Percentiles rank a stretch among this genome's conserved stretches.
phyloP scores from a whole-genome alignment of 352 stramenopile genomes.

The Blastocystis hominis region DNA sequence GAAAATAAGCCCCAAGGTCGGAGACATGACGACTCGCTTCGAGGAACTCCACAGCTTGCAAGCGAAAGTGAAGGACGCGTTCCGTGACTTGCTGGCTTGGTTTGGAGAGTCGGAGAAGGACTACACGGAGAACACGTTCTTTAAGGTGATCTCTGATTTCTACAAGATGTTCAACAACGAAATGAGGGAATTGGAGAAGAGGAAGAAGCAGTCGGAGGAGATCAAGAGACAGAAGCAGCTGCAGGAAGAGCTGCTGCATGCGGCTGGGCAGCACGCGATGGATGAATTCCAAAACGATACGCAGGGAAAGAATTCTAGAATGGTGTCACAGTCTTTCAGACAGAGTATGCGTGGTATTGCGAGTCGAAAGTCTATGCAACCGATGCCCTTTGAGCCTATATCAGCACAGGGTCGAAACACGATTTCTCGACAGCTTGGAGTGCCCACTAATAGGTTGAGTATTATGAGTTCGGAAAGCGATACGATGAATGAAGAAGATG shows the following conservation, averaged over 20 bases:
- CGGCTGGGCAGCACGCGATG: neutral
- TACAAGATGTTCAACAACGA: slow-evolving; percentile 11
- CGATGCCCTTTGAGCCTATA: neutral
- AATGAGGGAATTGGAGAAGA: slow-evolving; percentile 16
- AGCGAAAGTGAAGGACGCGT: neutral
- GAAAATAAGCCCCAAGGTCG: neutral
- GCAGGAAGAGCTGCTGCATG: neutral
- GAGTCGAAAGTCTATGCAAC: neutral
- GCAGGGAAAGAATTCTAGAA: neutral
- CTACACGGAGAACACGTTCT: slow-evolving; percentile 37
- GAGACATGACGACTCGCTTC: neutral
- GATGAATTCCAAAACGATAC: slow-evolving; percentile 34
- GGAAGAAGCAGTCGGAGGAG: slow-evolving; percentile 34
- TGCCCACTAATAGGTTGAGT: neutral
- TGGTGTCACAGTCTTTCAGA: neutral
- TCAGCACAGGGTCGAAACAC: neutral
- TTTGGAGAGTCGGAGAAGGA: slow-evolving; percentile 9
- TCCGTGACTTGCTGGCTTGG: neutral
- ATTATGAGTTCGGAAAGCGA: neutral
- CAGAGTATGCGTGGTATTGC: neutral
- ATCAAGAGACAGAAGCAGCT: neutral
- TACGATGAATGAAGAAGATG: neutral
- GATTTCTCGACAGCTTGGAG: neutral
- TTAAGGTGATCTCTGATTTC: neutral
- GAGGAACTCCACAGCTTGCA: neutral